Conservation (phyloP, 192 early-diverging fungal species). For the Coemansia brasiliensis region DNA sequence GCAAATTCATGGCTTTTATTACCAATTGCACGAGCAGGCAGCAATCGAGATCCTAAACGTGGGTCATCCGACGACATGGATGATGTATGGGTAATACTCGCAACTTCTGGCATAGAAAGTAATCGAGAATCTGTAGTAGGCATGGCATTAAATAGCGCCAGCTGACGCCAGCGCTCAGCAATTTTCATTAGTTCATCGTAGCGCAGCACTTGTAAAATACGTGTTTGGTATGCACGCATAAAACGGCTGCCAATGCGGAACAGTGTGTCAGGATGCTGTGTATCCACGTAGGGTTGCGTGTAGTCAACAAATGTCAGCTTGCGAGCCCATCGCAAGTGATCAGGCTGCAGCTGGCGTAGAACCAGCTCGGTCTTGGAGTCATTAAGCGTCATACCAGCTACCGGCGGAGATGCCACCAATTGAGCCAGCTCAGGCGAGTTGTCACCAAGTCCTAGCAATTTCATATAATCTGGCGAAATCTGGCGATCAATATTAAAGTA, state of each 20-base stretch:
- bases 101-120: not conserved
- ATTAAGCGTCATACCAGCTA: conserved; percentile 50
- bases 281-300: conserved; percentile 55
- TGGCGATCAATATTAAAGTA: conserved; percentile 52
- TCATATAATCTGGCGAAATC: conserved; percentile 36
- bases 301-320: conserved; percentile 56
- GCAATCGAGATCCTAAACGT: conserved; percentile 2
- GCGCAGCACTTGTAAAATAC: conserved; percentile 45
- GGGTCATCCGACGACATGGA: conserved; percentile 15
- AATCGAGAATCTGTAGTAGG: conserved; percentile 2
- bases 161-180: conserved; percentile 52
- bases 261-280: conserved; percentile 50
- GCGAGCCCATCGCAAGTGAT: conserved; percentile 54
- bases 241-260: conserved; percentile 53
- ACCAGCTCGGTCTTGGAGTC: conserved; percentile 50
- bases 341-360: conserved; percentile 49
- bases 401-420: conserved; percentile 33
- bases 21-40: not conserved
- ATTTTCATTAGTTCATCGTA: conserved; percentile 56
- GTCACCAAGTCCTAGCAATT: conserved; percentile 24
- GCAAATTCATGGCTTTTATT: not conserved
- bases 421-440: conserved; percentile 28
- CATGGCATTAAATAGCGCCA: conserved; percentile 27
- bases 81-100: conserved; percentile 22
- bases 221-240: conserved; percentile 49